phyloP scores from a whole-genome alignment of 345 rosid species.

The Zanthoxylum bungeanum region DNA sequence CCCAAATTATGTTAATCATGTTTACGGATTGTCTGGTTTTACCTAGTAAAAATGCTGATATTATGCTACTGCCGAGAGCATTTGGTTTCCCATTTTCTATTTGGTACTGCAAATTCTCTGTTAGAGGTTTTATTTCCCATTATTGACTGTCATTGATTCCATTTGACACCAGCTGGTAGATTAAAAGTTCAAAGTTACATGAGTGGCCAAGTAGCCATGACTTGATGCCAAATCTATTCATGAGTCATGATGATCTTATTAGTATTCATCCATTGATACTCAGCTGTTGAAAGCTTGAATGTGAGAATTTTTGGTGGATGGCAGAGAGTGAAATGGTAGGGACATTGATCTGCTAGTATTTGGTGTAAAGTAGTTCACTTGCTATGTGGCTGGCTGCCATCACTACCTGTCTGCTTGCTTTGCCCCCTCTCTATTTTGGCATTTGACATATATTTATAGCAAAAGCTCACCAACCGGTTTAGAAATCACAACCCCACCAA shows the following conservation, averaged over 20 bases:
- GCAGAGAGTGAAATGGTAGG: conserved; percentile 20
- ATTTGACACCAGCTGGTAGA: neutral
- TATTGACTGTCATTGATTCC: neutral
- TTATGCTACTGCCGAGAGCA: conserved; percentile 6
- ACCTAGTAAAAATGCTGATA: conserved; percentile 20
- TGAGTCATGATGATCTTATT: no score
- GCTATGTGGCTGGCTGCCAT: conserved; percentile 21
- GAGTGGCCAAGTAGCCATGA: neutral
- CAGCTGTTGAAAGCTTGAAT: neutral
- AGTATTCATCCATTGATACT: neutral
- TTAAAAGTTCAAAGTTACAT: no score
- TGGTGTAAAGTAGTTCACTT: conserved; percentile 30
- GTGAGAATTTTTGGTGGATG: neutral
- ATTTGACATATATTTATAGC: neutral
- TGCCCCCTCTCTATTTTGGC: conserved; percentile 2
- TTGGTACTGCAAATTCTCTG: no score
- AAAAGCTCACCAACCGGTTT: conserved; percentile 20
- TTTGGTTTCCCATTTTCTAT: no score
- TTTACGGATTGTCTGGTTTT: conserved; percentile 24
- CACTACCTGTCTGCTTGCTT: conserved; percentile 11
- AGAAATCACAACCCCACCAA: conserved; percentile 26
- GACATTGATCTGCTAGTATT: conserved; percentile 18
- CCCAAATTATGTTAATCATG: conserved; percentile 21
- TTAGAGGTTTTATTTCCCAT: neutral
- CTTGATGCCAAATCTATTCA: neutral